Evolutionary conservation across 176 grass and related monocot species (phyloP).

Genomic region (Hordeum vulgare): DNA sequence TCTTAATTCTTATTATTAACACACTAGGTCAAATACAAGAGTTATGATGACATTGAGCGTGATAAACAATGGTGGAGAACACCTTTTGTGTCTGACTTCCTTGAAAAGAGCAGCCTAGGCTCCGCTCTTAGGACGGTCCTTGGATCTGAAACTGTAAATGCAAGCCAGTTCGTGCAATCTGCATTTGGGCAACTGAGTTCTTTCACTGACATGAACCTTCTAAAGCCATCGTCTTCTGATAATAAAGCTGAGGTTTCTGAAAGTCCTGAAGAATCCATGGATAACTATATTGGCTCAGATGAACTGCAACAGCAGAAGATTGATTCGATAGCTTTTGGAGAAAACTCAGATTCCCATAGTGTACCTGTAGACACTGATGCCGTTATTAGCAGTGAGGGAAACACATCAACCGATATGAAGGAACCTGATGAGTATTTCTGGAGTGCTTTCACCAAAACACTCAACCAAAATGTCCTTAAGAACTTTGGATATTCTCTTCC

Average conservation of each 20-base stretch:
- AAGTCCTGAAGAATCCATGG: constrained; percentile 29
- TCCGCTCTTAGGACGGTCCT: constrained; percentile 61
- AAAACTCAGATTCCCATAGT: constrained; percentile 21
- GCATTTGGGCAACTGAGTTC: constrained; percentile 86
- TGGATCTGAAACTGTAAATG: constrained; percentile 89
- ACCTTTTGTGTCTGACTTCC: constrained; percentile 79
- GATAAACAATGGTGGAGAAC: constrained; percentile 87
- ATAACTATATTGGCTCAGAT: constrained; percentile 18
- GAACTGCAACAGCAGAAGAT: constrained; percentile 22
- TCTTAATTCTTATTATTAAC: constrained; percentile 21
- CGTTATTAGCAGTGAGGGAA: constrained; percentile 23
- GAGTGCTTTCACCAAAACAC: constrained; percentile 59
- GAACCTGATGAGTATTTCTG: constrained; percentile 75
- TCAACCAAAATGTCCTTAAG: constrained; percentile 59
- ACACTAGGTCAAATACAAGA: constrained; percentile 71
- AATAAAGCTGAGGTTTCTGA: constrained; percentile 43
- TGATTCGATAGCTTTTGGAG: constrained; percentile 17
- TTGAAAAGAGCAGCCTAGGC: constrained; percentile 70
- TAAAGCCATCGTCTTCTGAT: constrained; percentile 42
- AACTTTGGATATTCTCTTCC: constrained; percentile 86
- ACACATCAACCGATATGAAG: constrained; percentile 15
- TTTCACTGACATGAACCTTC: constrained; percentile 51
- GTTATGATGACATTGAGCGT: constrained; percentile 83
- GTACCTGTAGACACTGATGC: constrained; percentile 5
- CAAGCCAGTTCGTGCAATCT: constrained; percentile 84